Evolutionary conservation across 2,329 filamentous ascomycete species (phyloP).

Genomic region (Claviceps arundinis): DNA sequence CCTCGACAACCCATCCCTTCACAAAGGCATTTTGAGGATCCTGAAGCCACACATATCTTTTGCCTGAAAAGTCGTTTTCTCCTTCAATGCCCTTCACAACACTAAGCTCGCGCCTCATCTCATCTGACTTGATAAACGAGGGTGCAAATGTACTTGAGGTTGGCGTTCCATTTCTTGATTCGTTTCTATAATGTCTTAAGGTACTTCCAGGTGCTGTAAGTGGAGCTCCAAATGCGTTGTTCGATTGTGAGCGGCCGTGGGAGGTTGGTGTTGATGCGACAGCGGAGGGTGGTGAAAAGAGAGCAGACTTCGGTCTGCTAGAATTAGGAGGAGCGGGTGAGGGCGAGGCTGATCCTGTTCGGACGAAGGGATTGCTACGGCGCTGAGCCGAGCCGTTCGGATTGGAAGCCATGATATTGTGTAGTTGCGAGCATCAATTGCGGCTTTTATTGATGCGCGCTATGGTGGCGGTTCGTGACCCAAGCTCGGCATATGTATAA

Average conservation of each 20-base stretch:
- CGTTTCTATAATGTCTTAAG: slow-evolving; percentile 31
- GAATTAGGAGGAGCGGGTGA: slow-evolving; percentile 41
- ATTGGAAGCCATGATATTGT: slow-evolving; percentile 21
- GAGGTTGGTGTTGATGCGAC: slow-evolving; percentile 26
- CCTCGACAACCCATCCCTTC: slow-evolving; percentile 82
- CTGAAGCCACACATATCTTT: slow-evolving; percentile 94
- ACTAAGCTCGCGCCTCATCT: slow-evolving; percentile 46
- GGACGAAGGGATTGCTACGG: slow-evolving; percentile 68
- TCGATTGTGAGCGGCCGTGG: slow-evolving; percentile 60
- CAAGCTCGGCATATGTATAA: slow-evolving; percentile 10
- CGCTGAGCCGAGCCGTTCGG: slow-evolving; percentile 41
- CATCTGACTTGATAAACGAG: slow-evolving; percentile 85
- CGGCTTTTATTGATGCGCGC: slow-evolving; percentile 3
- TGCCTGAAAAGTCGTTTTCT: slow-evolving; percentile 97
- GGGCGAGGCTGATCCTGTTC: slow-evolving; percentile 39
- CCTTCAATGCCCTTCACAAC: slow-evolving; percentile 69
- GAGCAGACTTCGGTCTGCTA: slow-evolving; percentile 60
- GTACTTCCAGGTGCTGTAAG: slow-evolving; percentile 24
- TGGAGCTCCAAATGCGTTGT: slow-evolving; percentile 32
- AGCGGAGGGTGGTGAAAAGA: slow-evolving; percentile 47
- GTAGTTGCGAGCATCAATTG: slow-evolving; percentile 11
- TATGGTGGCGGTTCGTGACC: background rate
- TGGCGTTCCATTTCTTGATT: slow-evolving; percentile 52
- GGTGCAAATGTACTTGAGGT: slow-evolving; percentile 81
- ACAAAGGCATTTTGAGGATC: slow-evolving; percentile 81